Evolutionary conservation across 169 alveolate species (phyloP), one percentile per base, ranked within the genome.

Genomic region (Eimeria necatrix): DNA sequence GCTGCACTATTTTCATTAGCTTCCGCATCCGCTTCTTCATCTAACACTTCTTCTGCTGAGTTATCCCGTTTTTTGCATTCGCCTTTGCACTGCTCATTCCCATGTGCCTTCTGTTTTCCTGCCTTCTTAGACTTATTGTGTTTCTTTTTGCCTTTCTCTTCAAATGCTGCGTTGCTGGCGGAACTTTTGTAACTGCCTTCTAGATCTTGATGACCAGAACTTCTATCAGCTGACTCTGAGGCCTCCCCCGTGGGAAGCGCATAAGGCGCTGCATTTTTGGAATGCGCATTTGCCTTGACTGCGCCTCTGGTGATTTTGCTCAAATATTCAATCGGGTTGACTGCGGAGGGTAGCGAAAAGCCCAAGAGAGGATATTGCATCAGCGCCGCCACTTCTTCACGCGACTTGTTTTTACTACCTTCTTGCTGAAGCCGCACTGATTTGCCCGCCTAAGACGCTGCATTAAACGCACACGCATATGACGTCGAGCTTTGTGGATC

Each of bases 371-470:
- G 91, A 83, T 83, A 83, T 14, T 56, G 91, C 68, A 83, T 83
- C 56, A 83, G 68, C 26, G 91, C 91, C 91, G 91, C 52, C 24
- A 56, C 73, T 76, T 83, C 91, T 41, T 83, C 91, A 16, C 91
- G 91, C 16, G 91, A 53, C 60, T 83, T 53, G 60, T 53, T 51
- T 41, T 52, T 80, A 70, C 70, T 51, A n/a, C 46, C 46, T 53
- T 83, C 74, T 26, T 83, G 91, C n/a, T 83, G 91, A 52, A 83
- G 91, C 14, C 91, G 91, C 71, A 56, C 53, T 56, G 52, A 49
- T 4, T 83, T 83, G 91, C 24, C 53, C 24, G 32, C 91, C 91
- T 83, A 12, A 8, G 73, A 24, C 9, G 41, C 9, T 22, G 56
- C 76, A 48, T 53, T 4, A 6, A 20, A 53, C 59, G 10, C 22